Evolutionary conservation across 441 rosid genomes (phyloP).

Genomic region (Capsella rubella): DNA sequence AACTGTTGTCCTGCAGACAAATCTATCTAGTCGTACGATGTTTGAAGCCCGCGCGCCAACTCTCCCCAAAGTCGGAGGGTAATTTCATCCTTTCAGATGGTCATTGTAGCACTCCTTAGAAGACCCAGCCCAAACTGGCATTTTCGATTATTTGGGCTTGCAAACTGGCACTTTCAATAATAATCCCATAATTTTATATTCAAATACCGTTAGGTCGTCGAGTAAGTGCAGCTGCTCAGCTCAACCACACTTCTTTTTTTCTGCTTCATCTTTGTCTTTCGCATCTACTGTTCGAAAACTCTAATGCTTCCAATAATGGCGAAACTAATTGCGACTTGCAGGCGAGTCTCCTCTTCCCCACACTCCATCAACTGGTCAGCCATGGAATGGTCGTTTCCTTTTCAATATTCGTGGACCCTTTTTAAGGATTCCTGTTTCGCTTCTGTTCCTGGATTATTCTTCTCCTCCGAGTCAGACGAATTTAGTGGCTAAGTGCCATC

Average conservation of each 20-base stretch:
- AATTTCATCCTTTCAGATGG: too few relatives aligned
- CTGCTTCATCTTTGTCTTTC: not conserved
- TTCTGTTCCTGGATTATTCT: not conserved
- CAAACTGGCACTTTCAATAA: too few relatives aligned
- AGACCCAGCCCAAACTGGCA: too few relatives aligned
- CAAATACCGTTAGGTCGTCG: conserved; percentile 54
- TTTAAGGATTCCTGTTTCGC: conserved; percentile 42
- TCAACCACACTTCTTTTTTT: conserved; percentile 32
- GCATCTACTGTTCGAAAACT: conserved; percentile 14
- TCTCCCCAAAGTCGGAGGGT: too few relatives aligned
- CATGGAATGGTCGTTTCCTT: conserved; percentile 44
- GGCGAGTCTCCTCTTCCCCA: conserved; percentile 39
- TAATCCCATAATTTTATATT: too few relatives aligned
- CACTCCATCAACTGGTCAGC: conserved; percentile 63
- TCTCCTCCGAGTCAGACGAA: conserved; percentile 10
- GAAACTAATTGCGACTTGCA: conserved; percentile 33
- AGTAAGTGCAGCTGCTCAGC: conserved; percentile 35
- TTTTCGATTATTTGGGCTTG: too few relatives aligned
- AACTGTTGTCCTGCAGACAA: too few relatives aligned
- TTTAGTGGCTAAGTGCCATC: not conserved
- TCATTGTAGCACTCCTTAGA: too few relatives aligned
- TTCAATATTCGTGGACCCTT: conserved; percentile 4
- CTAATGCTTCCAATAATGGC: conserved; percentile 15
- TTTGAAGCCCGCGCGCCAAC: too few relatives aligned
- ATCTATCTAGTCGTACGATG: too few relatives aligned